Evolutionary conservation across 2,329 filamentous ascomycete genomes (phyloP), one percentile per base, ranked within the genome.

Genomic region (Fusarium annulatum): DNA sequence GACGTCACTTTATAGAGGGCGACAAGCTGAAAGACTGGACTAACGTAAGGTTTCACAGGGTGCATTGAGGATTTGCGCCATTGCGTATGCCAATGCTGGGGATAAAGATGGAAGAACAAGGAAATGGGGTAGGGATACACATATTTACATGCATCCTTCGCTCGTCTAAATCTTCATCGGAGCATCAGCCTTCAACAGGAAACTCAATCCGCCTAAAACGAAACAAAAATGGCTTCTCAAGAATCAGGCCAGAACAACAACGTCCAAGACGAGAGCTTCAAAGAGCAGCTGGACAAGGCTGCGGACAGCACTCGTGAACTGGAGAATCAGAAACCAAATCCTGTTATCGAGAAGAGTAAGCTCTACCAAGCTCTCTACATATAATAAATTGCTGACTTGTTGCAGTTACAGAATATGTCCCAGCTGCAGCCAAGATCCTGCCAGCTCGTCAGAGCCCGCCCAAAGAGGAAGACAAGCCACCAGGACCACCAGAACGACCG

Each of bases 261-360:
- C 21, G 28, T 52, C 39, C 64, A 60, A 38, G 62, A 71, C 15
- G 74, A 79, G 65, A 80, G 76, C 52, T 86, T 83, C 80, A 87
- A 87, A 77, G 72, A 83, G 39, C 81, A 84, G 73, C 82, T 87
- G 2, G 86, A 87, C 75, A 77, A 81, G 49, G 82, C 80, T 19
- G 85, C 86, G 5, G 67, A 78, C 19, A 81, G 82, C 42, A 79
- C 79, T 16, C 80, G 79, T 15, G 79, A 79, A 5, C 61, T 69
- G 11, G 67, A 77, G 36, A 70, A 76, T 23, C 64, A 69, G 23
- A 77, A 79, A 41, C 74, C 79, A 9, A 81, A 85, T 55, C 80
- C 81, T 1, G 75, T 87, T 7, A 67, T 85, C 12, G 83, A 86
- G 57, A 86, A 86, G 79, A 84, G 85, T 85, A 75, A 38, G 78